Evolutionary conservation across 2,329 filamentous ascomycete species (phyloP).

Genomic region (Aspergillus sp.): DNA sequence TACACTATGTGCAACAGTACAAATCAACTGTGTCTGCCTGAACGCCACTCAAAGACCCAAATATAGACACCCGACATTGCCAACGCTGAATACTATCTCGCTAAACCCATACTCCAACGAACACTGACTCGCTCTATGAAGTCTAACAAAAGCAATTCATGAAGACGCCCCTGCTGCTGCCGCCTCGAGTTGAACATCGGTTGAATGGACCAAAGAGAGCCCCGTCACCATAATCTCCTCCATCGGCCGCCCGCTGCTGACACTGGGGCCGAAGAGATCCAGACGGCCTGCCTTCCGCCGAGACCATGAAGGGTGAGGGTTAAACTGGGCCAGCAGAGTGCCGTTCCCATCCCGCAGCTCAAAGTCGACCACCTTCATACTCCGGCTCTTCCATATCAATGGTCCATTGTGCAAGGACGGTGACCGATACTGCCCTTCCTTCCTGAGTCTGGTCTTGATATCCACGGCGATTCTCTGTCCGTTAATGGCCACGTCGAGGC

Average conservation of each 20-base stretch:
- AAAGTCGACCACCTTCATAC: constrained; percentile 7
- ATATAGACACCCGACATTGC: too few relatives aligned
- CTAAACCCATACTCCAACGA: too few relatives aligned
- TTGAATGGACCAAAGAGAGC: constrained; percentile 3
- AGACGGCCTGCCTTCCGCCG: constrained; percentile 1
- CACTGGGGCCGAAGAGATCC: constrained; percentile 5
- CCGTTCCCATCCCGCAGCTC: constrained; percentile 8
- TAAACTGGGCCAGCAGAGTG: constrained; percentile 5
- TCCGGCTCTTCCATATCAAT: constrained; percentile 5
- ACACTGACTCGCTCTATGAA: too few relatives aligned
- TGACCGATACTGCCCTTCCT: neutral
- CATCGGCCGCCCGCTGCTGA: neutral
- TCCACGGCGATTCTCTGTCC: neutral
- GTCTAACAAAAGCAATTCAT: too few relatives aligned
- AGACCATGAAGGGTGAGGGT: constrained; percentile 1
- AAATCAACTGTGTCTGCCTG: too few relatives aligned
- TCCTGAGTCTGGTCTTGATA: neutral
- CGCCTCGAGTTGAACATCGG: neutral
- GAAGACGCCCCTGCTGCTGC: neutral
- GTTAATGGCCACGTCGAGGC: neutral
- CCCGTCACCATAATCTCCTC: constrained; percentile 11
- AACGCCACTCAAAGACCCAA: too few relatives aligned
- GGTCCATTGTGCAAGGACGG: neutral
- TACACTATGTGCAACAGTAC: too few relatives aligned
- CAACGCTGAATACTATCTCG: too few relatives aligned